A percentile compares a stretch with the other conserved stretches of the same genome.
These are phyloP conservation scores for Dicorynia guianensis DNA, from an alignment of 306 rosid species.

Conservation along the genomic window DNA sequence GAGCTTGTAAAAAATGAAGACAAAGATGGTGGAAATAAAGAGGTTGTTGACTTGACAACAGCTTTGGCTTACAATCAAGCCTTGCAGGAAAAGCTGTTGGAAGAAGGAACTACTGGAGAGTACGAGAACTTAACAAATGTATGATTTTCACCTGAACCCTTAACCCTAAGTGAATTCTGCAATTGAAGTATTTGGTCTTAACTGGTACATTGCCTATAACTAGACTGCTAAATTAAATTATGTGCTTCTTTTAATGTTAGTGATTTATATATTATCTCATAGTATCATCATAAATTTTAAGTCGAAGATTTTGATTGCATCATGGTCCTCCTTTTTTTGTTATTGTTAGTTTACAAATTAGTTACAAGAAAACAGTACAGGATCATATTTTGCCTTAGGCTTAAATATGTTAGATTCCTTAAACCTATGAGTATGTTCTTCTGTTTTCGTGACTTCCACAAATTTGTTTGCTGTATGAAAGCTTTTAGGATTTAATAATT, in stretches of 20 bases:
- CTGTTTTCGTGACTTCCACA: constrained; percentile 12
- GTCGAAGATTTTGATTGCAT: too few species aligned
- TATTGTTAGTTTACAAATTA: constrained; percentile 10
- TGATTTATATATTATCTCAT: too few species aligned
- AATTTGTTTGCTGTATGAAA: neutral
- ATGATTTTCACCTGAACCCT: constrained; percentile 25
- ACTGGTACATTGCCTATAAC: neutral
- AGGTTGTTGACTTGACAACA: constrained; percentile 21
- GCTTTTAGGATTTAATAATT: constrained; percentile 4
- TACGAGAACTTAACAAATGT: constrained; percentile 51
- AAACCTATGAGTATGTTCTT: constrained; percentile 3
- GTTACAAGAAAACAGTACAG: constrained; percentile 1
- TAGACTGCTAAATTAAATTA: neutral
- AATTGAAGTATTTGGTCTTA: constrained; percentile 6
- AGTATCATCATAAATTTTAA: too few species aligned
- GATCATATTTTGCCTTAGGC: constrained; percentile 2
- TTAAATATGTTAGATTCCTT: neutral
- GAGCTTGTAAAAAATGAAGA: constrained; percentile 30
- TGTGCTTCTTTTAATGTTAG: too few species aligned
- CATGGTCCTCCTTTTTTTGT: neutral
- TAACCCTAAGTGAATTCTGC: constrained; percentile 8
- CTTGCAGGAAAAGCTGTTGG: constrained; percentile 31
- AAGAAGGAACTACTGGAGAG: constrained; percentile 39
- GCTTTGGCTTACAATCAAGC: constrained; percentile 44
- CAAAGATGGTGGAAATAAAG: constrained; percentile 10